Evolutionary conservation across 2,329 filamentous ascomycete genomes (phyloP).

Genomic region (Trichoderma arundinaceum): DNA sequence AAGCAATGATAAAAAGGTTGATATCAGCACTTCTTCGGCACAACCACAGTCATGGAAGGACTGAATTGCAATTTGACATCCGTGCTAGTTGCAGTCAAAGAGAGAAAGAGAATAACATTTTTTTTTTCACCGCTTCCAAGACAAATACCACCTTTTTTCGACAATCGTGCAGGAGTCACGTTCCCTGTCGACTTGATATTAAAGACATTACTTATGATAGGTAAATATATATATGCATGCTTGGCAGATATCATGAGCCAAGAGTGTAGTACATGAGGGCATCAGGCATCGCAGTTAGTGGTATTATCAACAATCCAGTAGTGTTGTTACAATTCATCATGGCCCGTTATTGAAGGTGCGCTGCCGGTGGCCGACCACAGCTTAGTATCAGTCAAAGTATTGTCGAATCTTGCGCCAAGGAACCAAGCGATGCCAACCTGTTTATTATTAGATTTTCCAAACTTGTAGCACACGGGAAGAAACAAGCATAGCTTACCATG

Average conservation of each 20-base stretch:
- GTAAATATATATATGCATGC: conserved; percentile 26
- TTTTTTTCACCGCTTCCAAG: not conserved
- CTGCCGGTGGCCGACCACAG: conserved; percentile 31
- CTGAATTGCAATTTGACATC: conserved; percentile 99
- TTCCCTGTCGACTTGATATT: conserved; percentile 17
- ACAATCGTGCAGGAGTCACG: conserved; percentile 2
- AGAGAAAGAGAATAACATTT: not conserved
- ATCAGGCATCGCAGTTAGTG: conserved; percentile 26
- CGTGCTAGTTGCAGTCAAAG: conserved; percentile 67
- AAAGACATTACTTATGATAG: conserved; percentile 28
- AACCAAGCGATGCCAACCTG: conserved; percentile 80
- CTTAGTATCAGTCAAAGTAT: conserved; percentile 28
- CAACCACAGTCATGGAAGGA: conserved; percentile 85
- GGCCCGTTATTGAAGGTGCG: conserved; percentile 39
- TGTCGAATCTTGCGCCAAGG: conserved; percentile 81
- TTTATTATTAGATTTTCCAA: conserved; percentile 16
- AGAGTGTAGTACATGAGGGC: conserved; percentile 26
- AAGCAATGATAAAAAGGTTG: conserved; percentile 46
- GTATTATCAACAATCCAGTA: conserved; percentile 27
- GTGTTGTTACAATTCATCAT: conserved; percentile 46
- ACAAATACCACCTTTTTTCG: not conserved
- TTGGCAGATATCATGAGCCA: conserved; percentile 30
- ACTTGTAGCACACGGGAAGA: not conserved
- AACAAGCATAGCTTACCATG: conserved; percentile 69
- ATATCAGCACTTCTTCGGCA: conserved; percentile 99